A percentile compares a stretch with the other conserved stretches of the same genome.
Evolutionary conservation across 306 rosid species (phyloP).

Genomic region (Citrullus amarus): DNA sequence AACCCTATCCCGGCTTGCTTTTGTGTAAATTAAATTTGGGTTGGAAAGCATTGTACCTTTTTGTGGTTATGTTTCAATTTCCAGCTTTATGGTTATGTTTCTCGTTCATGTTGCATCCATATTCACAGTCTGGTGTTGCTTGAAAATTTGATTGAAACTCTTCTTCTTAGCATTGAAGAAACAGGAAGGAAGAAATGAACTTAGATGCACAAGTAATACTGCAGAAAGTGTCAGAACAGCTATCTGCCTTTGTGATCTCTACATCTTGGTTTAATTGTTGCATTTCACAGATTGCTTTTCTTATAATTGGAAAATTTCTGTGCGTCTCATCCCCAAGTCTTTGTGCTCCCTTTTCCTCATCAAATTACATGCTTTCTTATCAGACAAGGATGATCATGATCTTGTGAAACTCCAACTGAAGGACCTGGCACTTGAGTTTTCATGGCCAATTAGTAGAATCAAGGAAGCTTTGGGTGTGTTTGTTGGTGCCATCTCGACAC

Average conservation of each 20-base stretch:
- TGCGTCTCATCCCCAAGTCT: background rate
- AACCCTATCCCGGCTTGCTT: background rate
- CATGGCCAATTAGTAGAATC: constrained; percentile 63
- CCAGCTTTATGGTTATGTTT: background rate
- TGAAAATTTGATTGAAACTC: background rate
- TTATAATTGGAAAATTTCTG: background rate
- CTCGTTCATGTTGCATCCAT: background rate
- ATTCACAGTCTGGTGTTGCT: background rate
- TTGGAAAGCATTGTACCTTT: background rate
- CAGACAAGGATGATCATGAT: constrained; percentile 37
- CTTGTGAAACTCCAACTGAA: constrained; percentile 49
- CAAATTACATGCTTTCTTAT: constrained; percentile 1
- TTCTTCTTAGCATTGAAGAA: background rate
- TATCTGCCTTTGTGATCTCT: background rate
- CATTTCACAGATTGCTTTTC: background rate
- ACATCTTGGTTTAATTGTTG: background rate
- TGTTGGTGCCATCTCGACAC: constrained; percentile 22
- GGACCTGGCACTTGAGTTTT: constrained; percentile 58
- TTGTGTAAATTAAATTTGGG: background rate
- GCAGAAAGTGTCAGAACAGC: background rate
- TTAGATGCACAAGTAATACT: background rate
- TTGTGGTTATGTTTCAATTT: background rate
- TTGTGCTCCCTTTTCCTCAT: background rate
- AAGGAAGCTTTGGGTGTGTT: constrained; percentile 36
- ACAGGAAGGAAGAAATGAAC: background rate